These are phyloP conservation scores for Aspergillus intermedius DNA, from an alignment of 2,329 filamentous ascomycete genomes.

Conservation along the genomic window DNA sequence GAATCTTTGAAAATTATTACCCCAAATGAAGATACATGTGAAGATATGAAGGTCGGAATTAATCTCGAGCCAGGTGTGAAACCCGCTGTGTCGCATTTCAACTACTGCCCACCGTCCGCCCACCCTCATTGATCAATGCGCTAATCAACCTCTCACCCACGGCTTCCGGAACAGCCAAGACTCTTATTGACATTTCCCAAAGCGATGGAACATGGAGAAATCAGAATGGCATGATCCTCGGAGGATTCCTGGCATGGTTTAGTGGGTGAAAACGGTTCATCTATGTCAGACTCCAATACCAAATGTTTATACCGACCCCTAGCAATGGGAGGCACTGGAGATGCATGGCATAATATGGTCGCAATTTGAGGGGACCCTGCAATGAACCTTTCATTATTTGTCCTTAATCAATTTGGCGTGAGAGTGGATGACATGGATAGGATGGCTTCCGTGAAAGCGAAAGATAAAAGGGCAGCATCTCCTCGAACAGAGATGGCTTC, in stretches of 20 bases:
- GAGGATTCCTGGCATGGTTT: not conserved
- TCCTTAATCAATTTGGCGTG: not conserved
- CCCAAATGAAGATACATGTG: not conserved
- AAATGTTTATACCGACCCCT: not conserved
- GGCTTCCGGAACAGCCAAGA: not conserved
- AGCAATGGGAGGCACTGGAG: not conserved
- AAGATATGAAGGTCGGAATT: not conserved
- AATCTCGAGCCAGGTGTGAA: too few relatives aligned
- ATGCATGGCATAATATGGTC: not conserved
- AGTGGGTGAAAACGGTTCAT: not conserved
- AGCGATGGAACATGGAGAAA: not conserved
- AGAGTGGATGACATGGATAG: not conserved
- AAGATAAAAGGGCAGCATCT: constrained; percentile 12
- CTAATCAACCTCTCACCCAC: not conserved
- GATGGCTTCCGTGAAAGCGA: not conserved
- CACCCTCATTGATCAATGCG: not conserved
- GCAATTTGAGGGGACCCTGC: not conserved
- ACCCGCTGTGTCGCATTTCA: not conserved
- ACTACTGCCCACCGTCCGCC: not conserved
- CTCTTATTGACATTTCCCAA: not conserved
- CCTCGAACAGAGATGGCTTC: constrained; percentile 2
- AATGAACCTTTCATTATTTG: not conserved
- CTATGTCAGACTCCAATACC: not conserved
- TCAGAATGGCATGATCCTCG: not conserved
- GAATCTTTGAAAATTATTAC: too few relatives aligned